phyloP scores from a whole-genome alignment of 257 asterid species.

The Striga asiatica region DNA sequence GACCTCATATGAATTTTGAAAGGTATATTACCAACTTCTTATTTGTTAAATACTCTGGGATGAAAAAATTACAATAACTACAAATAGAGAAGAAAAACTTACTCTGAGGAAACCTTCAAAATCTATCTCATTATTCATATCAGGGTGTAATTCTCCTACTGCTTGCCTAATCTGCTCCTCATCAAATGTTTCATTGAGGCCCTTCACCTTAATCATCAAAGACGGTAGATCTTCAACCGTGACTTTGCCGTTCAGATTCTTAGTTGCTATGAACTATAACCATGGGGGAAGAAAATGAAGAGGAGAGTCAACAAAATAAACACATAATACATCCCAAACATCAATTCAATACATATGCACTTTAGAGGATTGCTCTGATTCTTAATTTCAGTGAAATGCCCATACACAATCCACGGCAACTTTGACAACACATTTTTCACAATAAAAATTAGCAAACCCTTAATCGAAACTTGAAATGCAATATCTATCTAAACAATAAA shows the following conservation, averaged over 20 bases:
- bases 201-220: slow-evolving; percentile 59
- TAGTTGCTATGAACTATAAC: slow-evolving; percentile 53
- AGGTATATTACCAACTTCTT: slow-evolving; percentile 4
- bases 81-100: slow-evolving; percentile 10
- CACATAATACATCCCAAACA: slow-evolving; percentile 3
- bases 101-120: slow-evolving; percentile 96
- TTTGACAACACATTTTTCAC: background rate
- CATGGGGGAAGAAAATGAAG: too few relatives aligned
- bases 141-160: slow-evolving; percentile 45
- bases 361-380: slow-evolving; percentile 12
- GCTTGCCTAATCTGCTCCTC: slow-evolving; percentile 61
- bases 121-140: slow-evolving; percentile 52
- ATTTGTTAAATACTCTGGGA: background rate
- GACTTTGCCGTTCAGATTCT: slow-evolving; percentile 68
- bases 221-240: slow-evolving; percentile 65
- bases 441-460: slow-evolving; percentile 10
- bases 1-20: background rate
- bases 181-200: slow-evolving; percentile 33
- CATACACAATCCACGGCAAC: background rate
- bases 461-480: background rate
- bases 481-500: background rate
- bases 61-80: slow-evolving; percentile 6
- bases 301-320: background rate
- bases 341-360: slow-evolving; percentile 16
- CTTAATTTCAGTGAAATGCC: slow-evolving; percentile 8